phyloP scores from a whole-genome alignment of 441 rosid species.

The Euphorbia corollata region DNA sequence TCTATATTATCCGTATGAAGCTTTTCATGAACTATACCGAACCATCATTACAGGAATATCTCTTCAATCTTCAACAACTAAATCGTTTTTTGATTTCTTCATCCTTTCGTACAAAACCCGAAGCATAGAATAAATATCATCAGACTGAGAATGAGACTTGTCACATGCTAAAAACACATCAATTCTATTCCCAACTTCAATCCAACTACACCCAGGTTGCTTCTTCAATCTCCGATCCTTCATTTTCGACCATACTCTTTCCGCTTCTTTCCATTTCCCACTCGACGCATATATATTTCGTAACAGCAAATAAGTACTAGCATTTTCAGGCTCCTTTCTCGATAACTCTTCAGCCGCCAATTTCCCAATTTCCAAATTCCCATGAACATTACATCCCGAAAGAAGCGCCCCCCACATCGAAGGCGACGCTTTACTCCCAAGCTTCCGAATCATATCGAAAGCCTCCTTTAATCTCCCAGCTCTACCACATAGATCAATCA shows the following conservation, averaged over 20 bases:
- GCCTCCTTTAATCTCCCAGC: conserved; percentile 59
- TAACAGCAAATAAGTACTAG: conserved; percentile 40
- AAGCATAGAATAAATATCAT: conserved; percentile 31
- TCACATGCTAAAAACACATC: conserved; percentile 52
- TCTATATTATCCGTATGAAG: too few species aligned
- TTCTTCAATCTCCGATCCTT: conserved; percentile 57
- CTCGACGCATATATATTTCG: conserved; percentile 50
- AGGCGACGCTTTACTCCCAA: conserved; percentile 29
- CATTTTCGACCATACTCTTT: conserved; percentile 43
- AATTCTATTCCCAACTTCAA: conserved; percentile 32
- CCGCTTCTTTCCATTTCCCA: conserved; percentile 47
- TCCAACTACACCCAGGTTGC: conserved; percentile 68
- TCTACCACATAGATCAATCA: conserved; percentile 54
- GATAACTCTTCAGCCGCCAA: conserved; percentile 45
- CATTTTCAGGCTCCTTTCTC: conserved; percentile 46
- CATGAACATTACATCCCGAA: conserved; percentile 50
- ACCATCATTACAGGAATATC: neutral
- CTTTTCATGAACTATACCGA: too few species aligned
- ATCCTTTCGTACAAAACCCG: conserved; percentile 35
- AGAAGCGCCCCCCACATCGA: conserved; percentile 55
- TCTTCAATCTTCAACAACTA: conserved; percentile 8
- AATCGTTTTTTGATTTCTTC: conserved; percentile 26
- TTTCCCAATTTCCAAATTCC: conserved; percentile 39
- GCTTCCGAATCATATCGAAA: conserved; percentile 30
- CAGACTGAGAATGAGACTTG: conserved; percentile 40